phyloP scores from a whole-genome alignment of 2,329 filamentous ascomycete species.

The Sporothrix protearum region DNA sequence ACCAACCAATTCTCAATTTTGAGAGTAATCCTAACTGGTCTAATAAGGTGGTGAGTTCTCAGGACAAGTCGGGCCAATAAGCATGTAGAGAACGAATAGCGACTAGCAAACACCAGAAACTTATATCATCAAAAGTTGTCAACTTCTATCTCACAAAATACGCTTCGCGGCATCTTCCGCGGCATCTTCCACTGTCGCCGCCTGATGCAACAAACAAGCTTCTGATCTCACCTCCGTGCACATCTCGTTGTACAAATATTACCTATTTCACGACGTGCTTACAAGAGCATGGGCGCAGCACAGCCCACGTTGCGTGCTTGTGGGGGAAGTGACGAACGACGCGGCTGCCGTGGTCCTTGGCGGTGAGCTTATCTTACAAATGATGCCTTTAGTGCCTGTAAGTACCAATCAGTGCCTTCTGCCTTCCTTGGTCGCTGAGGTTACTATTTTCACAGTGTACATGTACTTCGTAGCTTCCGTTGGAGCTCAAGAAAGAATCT shows the following conservation, averaged over 20 bases:
- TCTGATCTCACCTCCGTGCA: background rate
- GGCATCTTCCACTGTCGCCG: background rate
- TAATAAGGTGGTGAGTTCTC: too few relatives aligned
- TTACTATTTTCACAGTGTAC: too few relatives aligned
- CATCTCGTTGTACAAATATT: background rate
- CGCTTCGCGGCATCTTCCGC: too few relatives aligned
- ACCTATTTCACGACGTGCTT: background rate
- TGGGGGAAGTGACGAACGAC: background rate
- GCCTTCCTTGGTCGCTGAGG: background rate
- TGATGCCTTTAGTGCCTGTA: too few relatives aligned
- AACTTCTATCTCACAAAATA: background rate
- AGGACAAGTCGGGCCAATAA: too few relatives aligned
- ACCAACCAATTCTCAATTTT: too few relatives aligned
- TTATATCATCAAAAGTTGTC: background rate
- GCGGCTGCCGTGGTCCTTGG: background rate
- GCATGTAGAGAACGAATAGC: too few relatives aligned
- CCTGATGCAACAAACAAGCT: background rate
- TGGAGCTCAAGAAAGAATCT: background rate
- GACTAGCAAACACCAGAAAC: too few relatives aligned
- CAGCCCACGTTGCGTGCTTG: slow-evolving; percentile 1
- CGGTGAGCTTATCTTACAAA: background rate
- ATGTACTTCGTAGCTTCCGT: background rate
- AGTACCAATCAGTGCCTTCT: background rate
- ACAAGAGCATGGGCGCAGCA: background rate
- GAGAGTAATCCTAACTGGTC: too few relatives aligned